Percentiles rank a stretch among this genome's conserved stretches.
phyloP scores from a whole-genome alignment of 345 rosid species.

The Populus davidiana region DNA sequence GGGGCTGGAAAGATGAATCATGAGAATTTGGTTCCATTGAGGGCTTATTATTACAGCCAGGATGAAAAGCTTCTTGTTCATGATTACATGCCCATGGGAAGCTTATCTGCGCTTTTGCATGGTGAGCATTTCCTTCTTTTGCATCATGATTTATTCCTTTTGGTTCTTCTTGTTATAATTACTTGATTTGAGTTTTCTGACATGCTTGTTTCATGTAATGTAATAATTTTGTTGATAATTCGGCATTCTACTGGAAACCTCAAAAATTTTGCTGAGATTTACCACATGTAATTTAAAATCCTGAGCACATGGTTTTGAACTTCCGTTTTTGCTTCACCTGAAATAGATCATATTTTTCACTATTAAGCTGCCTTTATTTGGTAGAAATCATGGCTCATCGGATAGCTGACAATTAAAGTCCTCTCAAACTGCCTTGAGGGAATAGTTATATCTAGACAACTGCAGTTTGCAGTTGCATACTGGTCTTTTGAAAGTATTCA shows the following conservation, averaged over 20 bases:
- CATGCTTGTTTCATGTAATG: not conserved
- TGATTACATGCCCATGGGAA: slow-evolving; percentile 47
- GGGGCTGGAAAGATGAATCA: slow-evolving; percentile 38
- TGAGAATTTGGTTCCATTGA: slow-evolving; percentile 38
- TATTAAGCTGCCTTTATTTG: not conserved
- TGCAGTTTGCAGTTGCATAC: not conserved
- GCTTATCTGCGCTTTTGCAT: slow-evolving; percentile 47
- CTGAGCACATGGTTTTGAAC: not conserved
- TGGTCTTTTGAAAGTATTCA: not conserved
- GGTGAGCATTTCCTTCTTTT: slow-evolving; percentile 26
- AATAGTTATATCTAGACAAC: not conserved
- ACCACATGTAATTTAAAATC: not conserved
- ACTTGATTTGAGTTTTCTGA: not conserved
- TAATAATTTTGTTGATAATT: not conserved
- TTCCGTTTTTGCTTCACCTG: too few relatives aligned
- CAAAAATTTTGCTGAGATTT: not conserved
- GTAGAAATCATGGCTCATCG: not conserved
- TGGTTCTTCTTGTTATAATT: not conserved
- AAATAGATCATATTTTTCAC: too few relatives aligned
- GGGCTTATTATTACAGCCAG: slow-evolving; percentile 39
- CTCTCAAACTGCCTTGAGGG: not conserved
- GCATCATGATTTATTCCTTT: not conserved
- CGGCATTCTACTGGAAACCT: not conserved
- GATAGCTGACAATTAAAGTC: not conserved
- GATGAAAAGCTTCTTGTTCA: slow-evolving; percentile 49